These are phyloP conservation scores for Posidonia australis DNA, from an alignment of 106 monocot genomes.

Conservation along the genomic window DNA sequence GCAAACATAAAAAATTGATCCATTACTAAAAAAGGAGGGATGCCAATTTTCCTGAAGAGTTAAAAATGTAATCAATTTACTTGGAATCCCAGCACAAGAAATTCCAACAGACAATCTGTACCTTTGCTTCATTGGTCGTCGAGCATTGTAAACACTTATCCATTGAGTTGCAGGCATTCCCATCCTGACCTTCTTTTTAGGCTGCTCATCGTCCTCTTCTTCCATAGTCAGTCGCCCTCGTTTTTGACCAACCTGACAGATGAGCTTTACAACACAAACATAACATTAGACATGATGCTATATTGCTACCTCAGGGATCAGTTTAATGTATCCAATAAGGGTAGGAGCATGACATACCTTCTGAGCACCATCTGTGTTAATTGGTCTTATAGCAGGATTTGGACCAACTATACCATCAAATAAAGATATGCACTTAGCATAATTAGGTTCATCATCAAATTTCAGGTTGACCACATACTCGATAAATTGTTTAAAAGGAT, in stretches of 20 bases:
- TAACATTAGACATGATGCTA: not conserved
- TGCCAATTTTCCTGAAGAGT: too few relatives aligned
- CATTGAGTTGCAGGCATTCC: slow-evolving; percentile 32
- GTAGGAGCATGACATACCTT: slow-evolving; percentile 12
- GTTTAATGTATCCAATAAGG: not conserved
- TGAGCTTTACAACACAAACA: slow-evolving; percentile 13
- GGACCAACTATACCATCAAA: slow-evolving; percentile 33
- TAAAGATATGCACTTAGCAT: slow-evolving; percentile 23
- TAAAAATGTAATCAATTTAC: too few relatives aligned
- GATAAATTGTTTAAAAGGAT: slow-evolving; percentile 25
- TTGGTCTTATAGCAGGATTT: slow-evolving; percentile 26
- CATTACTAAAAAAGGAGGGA: too few relatives aligned
- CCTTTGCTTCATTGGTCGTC: slow-evolving; percentile 31
- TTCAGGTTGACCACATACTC: slow-evolving; percentile 30
- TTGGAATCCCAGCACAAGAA: too few relatives aligned
- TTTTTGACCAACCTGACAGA: slow-evolving; percentile 32
- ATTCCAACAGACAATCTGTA: not conserved
- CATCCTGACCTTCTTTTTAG: slow-evolving; percentile 25
- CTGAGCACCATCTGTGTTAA: slow-evolving; percentile 31
- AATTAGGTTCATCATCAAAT: slow-evolving; percentile 40
- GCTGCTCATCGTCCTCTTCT: slow-evolving; percentile 27
- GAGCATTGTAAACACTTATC: slow-evolving; percentile 29
- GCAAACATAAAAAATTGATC: slow-evolving; percentile 8
- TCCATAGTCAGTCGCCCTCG: slow-evolving; percentile 23
- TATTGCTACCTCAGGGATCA: not conserved